A percentile compares a stretch with the other conserved stretches of the same genome.
Evolutionary conservation across 257 asterid genomes (phyloP).

Genomic region (Przewalskia tangutica): DNA sequence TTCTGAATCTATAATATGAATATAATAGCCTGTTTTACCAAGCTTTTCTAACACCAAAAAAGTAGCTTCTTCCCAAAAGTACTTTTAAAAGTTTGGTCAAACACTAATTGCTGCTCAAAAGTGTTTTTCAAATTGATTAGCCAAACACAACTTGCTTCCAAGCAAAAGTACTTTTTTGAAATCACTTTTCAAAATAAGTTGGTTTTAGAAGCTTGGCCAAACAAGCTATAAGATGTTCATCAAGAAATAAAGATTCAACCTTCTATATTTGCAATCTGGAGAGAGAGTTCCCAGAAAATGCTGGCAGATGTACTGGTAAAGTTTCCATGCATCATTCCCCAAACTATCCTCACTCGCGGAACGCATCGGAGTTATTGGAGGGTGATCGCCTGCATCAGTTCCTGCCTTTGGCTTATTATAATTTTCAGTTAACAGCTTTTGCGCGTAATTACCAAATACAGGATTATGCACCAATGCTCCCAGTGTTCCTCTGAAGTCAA

Average conservation of each 20-base stretch:
- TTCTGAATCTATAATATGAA: not conserved
- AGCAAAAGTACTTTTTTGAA: too few species aligned
- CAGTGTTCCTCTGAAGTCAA: slow-evolving; percentile 75
- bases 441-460: slow-evolving; percentile 57
- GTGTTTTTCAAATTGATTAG: too few species aligned
- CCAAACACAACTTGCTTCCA: too few species aligned
- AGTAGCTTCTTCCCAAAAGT: too few species aligned
- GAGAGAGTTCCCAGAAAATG: slow-evolving; percentile 83
- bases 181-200: too few species aligned
- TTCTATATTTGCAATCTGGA: slow-evolving; percentile 72
- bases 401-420: slow-evolving; percentile 68
- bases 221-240: not conserved
- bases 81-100: too few species aligned
- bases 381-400: slow-evolving; percentile 87
- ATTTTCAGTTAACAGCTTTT: slow-evolving; percentile 46
- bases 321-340: slow-evolving; percentile 79
- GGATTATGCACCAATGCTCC: slow-evolving; percentile 47
- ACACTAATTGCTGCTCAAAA: too few species aligned
- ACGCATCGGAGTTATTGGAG: slow-evolving; percentile 88
- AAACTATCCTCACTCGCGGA: slow-evolving; percentile 72
- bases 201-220: too few species aligned
- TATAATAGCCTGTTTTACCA: not conserved
- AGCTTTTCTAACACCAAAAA: too few species aligned
- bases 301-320: slow-evolving; percentile 77
- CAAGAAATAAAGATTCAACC: slow-evolving; percentile 21